Percentiles rank a stretch among this genome's conserved stretches.
phyloP scores from a whole-genome alignment of 345 rosid species.

The Raphanus raphanistrum region DNA sequence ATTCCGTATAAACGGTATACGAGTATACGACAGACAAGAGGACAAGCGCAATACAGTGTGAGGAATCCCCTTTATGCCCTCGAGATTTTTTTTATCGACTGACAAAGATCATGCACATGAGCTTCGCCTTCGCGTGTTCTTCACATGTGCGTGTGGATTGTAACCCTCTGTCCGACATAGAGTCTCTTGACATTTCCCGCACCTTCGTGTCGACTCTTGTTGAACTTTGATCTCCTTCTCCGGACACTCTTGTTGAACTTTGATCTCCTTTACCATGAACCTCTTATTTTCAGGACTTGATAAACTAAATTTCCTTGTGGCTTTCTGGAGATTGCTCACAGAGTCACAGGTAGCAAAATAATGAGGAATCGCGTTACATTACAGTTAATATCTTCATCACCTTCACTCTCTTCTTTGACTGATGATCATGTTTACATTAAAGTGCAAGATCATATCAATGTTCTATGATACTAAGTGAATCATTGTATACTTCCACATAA shows the following conservation, averaged over 20 bases:
- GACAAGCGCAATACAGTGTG: neutral
- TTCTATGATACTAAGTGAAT: neutral
- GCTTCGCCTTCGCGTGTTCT: neutral
- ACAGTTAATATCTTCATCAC: neutral
- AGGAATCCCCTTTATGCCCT: neutral
- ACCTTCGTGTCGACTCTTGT: neutral
- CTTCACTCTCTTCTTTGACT: neutral
- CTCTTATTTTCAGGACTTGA: neutral
- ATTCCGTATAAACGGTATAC: neutral
- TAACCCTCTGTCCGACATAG: neutral
- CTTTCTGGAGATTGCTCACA: no score
- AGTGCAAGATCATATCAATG: neutral
- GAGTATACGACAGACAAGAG: constrained; percentile 3
- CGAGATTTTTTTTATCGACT: neutral
- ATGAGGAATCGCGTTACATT: neutral
- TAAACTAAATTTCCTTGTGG: no score
- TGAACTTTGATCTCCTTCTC: neutral
- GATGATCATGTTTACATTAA: neutral
- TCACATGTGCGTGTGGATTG: neutral
- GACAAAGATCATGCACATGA: neutral
- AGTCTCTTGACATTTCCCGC: neutral
- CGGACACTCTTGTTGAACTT: neutral
- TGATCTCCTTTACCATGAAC: neutral
- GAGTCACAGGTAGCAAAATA: neutral
- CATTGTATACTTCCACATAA: neutral